Base-by-base conservation (phyloP, 2,329 filamentous ascomycete genomes). In the Exserohilum rostratum region DNA sequence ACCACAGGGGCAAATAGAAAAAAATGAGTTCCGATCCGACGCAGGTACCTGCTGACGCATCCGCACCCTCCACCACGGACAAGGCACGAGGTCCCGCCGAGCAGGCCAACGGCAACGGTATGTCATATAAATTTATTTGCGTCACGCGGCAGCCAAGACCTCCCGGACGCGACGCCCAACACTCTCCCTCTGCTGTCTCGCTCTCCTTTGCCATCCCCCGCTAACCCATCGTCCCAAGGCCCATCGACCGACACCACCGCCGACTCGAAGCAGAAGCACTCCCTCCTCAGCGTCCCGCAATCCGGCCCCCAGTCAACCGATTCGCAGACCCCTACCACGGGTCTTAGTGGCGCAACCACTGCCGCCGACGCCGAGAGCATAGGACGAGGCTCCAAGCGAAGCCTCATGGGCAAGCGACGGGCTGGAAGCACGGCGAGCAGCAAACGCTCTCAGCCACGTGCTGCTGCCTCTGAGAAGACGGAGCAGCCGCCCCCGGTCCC, bases 391-490 rank as follows among this genome's bases (percentile, higher is more conserved):
- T 80, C 78, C 43, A 76, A 80, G 66, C 76, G 79, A 50, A 81
- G 79, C 64, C 72, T 80, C 45, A 73, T 75, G 51, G 77, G 75
- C 53, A 77, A 77, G 58, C 73, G 76, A 60, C 74, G 78, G 60
- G 77, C 78, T 33, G 74, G 70, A 9, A 81, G 79, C 68, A 76
- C 73, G 15, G 74, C 77, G 22, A 81, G 78, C 70, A 78, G 76
- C 69, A 79, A 77, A 66, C 77, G 74, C 56, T 78, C 76, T 30
- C 74, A 76, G 42, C 71, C 72, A 58, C 68, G 68, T 46, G 66
- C 68, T 50, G 65, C 71, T 34, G 64, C 71, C 17, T 71, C 67
- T 42, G 78, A 80, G 64, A 79, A 80, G 64, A 62, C 66, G 6
- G 61, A 73, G 22, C 68, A 70, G 53, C 61, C 68, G 37, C 67